Base-by-base conservation (phyloP, 352 stramenopile genomes). In the Phytopythium helicoides region DNA sequence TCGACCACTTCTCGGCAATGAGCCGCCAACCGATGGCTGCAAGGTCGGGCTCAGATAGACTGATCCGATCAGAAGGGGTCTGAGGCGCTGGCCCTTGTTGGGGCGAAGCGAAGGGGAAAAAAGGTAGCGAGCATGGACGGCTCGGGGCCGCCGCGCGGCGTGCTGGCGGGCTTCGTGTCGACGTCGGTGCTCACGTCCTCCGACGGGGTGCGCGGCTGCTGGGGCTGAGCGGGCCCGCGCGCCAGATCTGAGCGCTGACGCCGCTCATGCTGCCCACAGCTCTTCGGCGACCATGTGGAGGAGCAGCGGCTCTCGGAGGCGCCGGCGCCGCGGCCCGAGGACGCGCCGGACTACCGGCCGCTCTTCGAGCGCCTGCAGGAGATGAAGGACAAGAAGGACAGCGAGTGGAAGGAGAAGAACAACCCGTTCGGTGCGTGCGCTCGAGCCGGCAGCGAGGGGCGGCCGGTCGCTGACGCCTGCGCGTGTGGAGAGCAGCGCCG, bases 351-450 rank as follows among this genome's bases (percentile, higher is more conserved):
- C 36, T 92, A 88, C 60, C 84, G 83, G 28, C 82, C 85, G 22
- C 63, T 95, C 31, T 93, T 89, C 47, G 85, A 95, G 35, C 82
- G 83, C 2, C 66, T 95, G 12, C 78, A 93, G 58, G 82, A 93
- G 45, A 74, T 76, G 37, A 81, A 76, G 21, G 78, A 92, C 25
- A 53, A 86, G 51, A 91, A 92, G 21, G 82, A 95, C 40, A 81
- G 73, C 28, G 85, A 93, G n/a, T 95, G 85, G 85, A 91, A 91
- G 56, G 78, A 92, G 56, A 93, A 95, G 64, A 84, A 95, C 60
- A 95, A 95, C 41, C 82, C 85, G 18, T 95, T 93, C 53, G 85
- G 85, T 93, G 44, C 16, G 62, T 15, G 21, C 57, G n/a, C n/a
- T n/a, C n/a, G n/a, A n/a, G n/a, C n/a, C n/a, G n/a, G n/a, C n/a